phyloP scores from a whole-genome alignment of 768 basidiomycete genomes.

The Xerocomellus amylosporus region DNA sequence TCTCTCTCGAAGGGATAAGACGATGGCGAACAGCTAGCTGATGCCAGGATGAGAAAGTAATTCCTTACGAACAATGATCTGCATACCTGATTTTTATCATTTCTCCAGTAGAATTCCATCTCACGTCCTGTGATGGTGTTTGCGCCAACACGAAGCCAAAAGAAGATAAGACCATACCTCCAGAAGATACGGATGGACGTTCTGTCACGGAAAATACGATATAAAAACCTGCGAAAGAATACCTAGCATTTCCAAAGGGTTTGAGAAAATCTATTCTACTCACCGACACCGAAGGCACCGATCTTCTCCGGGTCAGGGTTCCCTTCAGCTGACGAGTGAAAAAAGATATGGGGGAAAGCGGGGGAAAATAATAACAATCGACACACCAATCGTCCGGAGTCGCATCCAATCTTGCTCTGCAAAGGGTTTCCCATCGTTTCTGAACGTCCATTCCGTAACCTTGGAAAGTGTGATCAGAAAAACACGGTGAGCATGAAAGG shows the following conservation, averaged over 20 bases:
- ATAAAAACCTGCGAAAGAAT: slow-evolving; percentile 52
- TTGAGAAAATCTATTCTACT: slow-evolving; percentile 10
- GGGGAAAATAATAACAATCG: no score
- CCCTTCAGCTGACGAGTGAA: slow-evolving; percentile 62
- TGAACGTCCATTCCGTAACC: slow-evolving; percentile 80
- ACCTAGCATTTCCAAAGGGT: no score
- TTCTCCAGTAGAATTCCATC: slow-evolving; percentile 1
- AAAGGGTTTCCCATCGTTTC: slow-evolving; percentile 83
- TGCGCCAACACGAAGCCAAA: neutral
- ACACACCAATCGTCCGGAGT: slow-evolving; percentile 81
- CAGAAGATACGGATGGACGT: neutral
- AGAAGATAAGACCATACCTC: neutral
- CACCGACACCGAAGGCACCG: slow-evolving; percentile 90
- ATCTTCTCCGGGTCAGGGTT: slow-evolving; percentile 95
- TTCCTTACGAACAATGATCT: neutral
- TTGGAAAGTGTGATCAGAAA: slow-evolving; percentile 22
- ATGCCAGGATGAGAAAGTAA: neutral
- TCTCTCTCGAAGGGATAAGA: neutral
- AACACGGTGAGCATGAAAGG: neutral
- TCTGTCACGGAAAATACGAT: slow-evolving; percentile 73
- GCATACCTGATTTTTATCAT: neutral
- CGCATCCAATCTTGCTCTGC: slow-evolving; percentile 84
- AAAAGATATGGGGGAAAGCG: no score
- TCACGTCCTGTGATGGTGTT: neutral
- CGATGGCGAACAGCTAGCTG: neutral